These are phyloP conservation scores for Pyrenopolyporus hunteri DNA, from an alignment of 495 filamentous ascomycete species.

Conservation along the genomic window DNA sequence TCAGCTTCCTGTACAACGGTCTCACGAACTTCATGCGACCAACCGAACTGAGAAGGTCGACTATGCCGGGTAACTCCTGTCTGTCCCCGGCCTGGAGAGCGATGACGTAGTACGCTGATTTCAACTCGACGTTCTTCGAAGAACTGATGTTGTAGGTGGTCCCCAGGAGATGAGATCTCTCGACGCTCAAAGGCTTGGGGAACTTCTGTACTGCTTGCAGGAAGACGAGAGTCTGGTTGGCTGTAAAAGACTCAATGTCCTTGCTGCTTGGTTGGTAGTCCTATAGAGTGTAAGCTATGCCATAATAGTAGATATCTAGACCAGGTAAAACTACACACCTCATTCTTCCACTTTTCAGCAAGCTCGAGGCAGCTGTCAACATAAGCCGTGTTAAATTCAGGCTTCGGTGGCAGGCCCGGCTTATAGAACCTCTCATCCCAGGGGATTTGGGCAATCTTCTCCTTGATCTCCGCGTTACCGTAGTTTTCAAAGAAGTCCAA, in stretches of 20 bases:
- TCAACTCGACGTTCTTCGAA: constrained; percentile 83
- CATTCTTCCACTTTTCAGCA: constrained; percentile 74
- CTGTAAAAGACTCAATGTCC: constrained; percentile 75
- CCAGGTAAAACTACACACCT: constrained; percentile 25
- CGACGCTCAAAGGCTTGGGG: constrained; percentile 61
- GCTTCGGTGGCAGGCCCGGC: constrained; percentile 87
- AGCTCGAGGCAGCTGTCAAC: constrained; percentile 85
- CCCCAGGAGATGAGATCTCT: constrained; percentile 71
- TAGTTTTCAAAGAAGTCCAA: constrained; percentile 81
- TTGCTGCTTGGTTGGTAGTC: constrained; percentile 67
- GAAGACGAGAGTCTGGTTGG: constrained; percentile 90
- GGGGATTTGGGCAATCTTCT: constrained; percentile 71
- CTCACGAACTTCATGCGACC: constrained; percentile 98
- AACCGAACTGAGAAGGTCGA: constrained; percentile 76
- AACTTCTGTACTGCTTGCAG: constrained; percentile 76
- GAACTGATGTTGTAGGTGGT: constrained; percentile 69
- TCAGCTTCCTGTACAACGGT: constrained; percentile 76
- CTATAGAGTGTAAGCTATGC: constrained; percentile 30
- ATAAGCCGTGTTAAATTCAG: constrained; percentile 85
- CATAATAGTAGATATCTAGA: not conserved
- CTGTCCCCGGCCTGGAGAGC: constrained; percentile 75
- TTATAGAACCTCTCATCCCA: constrained; percentile 89
- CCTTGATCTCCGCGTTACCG: constrained; percentile 63
- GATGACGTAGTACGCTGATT: constrained; percentile 75
- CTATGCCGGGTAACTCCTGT: constrained; percentile 68